Base-by-base conservation (phyloP, 2,329 filamentous ascomycete genomes). In the Metarhizium robertsii region DNA sequence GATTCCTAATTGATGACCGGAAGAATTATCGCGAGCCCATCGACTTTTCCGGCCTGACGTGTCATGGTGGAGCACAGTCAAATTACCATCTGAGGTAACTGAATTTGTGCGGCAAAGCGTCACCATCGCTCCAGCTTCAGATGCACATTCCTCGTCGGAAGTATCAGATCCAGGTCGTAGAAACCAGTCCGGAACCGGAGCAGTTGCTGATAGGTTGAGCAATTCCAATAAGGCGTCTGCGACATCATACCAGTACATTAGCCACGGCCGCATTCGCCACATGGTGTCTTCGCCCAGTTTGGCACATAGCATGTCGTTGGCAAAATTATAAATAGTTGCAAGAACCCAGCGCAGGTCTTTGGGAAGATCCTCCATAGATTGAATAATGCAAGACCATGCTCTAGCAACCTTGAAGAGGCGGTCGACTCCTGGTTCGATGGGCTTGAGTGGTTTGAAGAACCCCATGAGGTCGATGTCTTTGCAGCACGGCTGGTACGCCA, bases 311-410 rank as follows among this genome's bases (percentile, higher is more conserved):
- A 67, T 64, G 29, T 66, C 60, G 54, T 54, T 63, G 52, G 65
- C 55, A 20, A 70, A 66, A 59, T 69, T 62, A 58, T 66, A 71
- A 25, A 69, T 57, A 47, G 52, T 62, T 32, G 66, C 61, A 29
- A 69, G 64, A 36, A 70, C 54, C 67, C 61, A 70, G 59, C 69
- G 63, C 45, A 70, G 53, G 36, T 65, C 61, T 48, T 60, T 66
- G 16, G 67, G 67, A 2, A 71, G 55, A 6, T 34, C 10, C 2
- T 38, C 5, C 0, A 30, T 18, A 5, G 61, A 57, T 53, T 71
- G 69, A 2, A 62, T 30, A 10, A 61, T 59, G 53, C 69, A 71
- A 5, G 66, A 64, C 69, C 69, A 71, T 6, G 56, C 50, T 16
- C 69, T 63, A 16, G 67, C 67, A 20, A 56, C 43, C 34, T 58